phyloP scores from a whole-genome alignment of 2,329 filamentous ascomycete genomes.

The Pseudogymnoascus sp. region DNA sequence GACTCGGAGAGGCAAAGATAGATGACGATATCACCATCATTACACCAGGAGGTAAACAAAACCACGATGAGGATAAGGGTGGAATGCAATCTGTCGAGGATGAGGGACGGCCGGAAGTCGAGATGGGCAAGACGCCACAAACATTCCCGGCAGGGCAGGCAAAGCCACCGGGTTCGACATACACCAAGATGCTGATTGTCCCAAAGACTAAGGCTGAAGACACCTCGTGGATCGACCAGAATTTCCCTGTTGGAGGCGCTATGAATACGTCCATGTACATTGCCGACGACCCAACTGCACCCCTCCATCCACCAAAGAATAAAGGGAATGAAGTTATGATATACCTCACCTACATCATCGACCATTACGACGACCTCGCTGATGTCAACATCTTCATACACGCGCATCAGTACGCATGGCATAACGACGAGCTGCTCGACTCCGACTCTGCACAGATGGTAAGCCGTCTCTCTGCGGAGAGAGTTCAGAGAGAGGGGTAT shows the following conservation, averaged over 20 bases:
- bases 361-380: constrained; percentile 48
- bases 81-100: neutral
- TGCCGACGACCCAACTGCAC: constrained; percentile 23
- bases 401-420: constrained; percentile 41
- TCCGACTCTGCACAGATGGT: constrained; percentile 21
- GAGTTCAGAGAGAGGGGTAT: constrained; percentile 45
- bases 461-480: constrained; percentile 20
- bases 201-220: constrained; percentile 17
- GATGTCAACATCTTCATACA: constrained; percentile 28
- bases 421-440: constrained; percentile 23
- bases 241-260: constrained; percentile 17
- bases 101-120: neutral
- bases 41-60: constrained; percentile 1
- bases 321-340: constrained; percentile 24
- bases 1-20: constrained; percentile 10
- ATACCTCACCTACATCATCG: constrained; percentile 50
- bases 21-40: neutral
- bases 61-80: neutral
- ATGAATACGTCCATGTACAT: constrained; percentile 18
- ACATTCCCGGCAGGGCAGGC: constrained; percentile 13
- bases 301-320: constrained; percentile 46
- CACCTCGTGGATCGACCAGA: constrained; percentile 20
- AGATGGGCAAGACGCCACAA: neutral
- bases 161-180: constrained; percentile 16
- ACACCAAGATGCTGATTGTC: constrained; percentile 21